Base-by-base conservation (phyloP, 2,329 filamentous ascomycete species). In the Tolypocladium amazonense region DNA sequence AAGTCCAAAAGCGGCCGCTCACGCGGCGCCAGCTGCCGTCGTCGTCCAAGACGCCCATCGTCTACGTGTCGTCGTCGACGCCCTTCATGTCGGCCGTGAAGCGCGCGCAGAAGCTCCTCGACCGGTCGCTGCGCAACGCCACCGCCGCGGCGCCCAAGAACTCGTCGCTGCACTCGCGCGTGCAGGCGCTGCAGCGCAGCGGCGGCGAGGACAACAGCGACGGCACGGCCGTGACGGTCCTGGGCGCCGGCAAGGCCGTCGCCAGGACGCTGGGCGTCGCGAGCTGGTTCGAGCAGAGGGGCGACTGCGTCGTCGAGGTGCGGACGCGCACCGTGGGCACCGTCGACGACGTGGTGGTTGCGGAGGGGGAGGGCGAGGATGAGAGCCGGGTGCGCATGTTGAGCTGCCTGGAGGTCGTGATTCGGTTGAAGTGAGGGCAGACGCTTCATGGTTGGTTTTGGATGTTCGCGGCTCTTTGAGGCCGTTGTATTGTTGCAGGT, bases 21-120 rank as follows among this genome's bases (percentile, higher is more conserved):
- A 69, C 71, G 63, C 69, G 75, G 62, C 72, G 67, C 8, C 75
- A 76, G 58, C 67, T 72, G 14, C 74, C 77, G n/a, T 68, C 72
- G 18, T 76, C 78, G 25, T 75, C 77, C 56, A 77, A 75, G 57
- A 68, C 73, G 9, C 73, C 72, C 54, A 69, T 82, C 62, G 77
- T 92, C 71, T 90, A 90, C 75, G 77, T 92, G 60, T 85, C 83
- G 43, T 73, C 81, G 47, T 77, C 77, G 43, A 85, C 87, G 0
- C 85, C 86, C 8, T 89, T 90, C 76, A 82, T 90, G 72, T 82
- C 87, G 14, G 78, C 83, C 5, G 79, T 89, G 15, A 85, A 84
- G 66, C 85, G 88, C 57, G 81, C 86, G 18, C 82, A 84, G 62
- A 84, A 84, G 61, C 79, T 85, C 1, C 82, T 92, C 4, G 76